A percentile compares a stretch with the other conserved stretches of the same genome.
Evolutionary conservation across 176 grass and related monocot genomes (phyloP).

Genomic region (Ampelocalamus luodianensis): DNA sequence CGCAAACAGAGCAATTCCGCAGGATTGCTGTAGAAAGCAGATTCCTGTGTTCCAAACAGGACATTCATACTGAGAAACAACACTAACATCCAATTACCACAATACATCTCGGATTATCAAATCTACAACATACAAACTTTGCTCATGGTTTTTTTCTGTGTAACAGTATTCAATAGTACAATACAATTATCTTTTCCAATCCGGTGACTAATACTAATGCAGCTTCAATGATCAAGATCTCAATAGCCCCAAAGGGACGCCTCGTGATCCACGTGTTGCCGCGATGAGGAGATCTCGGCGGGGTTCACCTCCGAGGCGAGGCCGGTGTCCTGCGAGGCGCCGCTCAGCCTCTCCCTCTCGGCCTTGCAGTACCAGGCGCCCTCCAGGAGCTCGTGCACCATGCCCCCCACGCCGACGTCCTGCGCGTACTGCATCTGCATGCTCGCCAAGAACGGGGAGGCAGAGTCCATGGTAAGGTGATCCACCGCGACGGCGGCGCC

Average conservation of each 20-base stretch:
- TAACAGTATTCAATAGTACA: neutral
- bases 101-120: neutral
- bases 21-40: neutral
- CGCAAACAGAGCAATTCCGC: neutral
- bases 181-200: neutral
- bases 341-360: conserved; percentile 48
- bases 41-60: neutral
- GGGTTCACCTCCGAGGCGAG: conserved; percentile 67
- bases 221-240: neutral
- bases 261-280: conserved; percentile 41
- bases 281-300: conserved; percentile 58
- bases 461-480: neutral
- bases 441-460: conserved; percentile 31
- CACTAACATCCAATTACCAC: neutral
- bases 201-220: conserved; percentile 14
- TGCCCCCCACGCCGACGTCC: conserved; percentile 2
- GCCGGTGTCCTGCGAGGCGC: conserved; percentile 65
- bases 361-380: conserved; percentile 50
- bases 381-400: conserved; percentile 46
- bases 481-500: neutral
- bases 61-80: neutral
- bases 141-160: neutral
- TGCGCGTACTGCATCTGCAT: conserved; percentile 38
- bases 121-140: conserved; percentile 8
- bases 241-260: conserved; percentile 55